These are phyloP conservation scores for Ephemerocybe angulata DNA, from an alignment of 768 basidiomycete species.

Conservation along the genomic window DNA sequence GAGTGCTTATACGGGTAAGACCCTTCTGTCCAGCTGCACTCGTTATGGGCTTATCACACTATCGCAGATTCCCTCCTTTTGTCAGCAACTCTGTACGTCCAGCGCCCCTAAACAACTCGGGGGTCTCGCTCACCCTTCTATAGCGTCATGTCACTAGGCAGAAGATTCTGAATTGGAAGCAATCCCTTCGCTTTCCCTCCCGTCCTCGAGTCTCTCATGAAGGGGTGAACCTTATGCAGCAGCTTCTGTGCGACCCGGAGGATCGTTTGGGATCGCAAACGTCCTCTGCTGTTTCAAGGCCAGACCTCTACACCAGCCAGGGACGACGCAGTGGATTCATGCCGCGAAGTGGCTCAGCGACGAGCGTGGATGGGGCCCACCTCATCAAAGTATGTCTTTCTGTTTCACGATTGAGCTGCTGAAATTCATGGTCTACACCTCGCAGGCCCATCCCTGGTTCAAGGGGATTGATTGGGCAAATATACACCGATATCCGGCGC, in stretches of 20 bases:
- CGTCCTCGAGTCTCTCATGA: conserved; percentile 83
- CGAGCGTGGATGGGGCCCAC: conserved; percentile 79
- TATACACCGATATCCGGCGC: conserved; percentile 79
- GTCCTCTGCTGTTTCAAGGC: conserved; percentile 62
- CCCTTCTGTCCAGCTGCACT: conserved; percentile 12
- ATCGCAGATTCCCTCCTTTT: conserved; percentile 84
- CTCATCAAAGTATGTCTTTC: conserved; percentile 70
- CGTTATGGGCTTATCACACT: conserved; percentile 11
- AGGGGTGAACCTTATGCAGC: conserved; percentile 83
- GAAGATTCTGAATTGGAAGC: conserved; percentile 96
- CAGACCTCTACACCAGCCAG: conserved; percentile 73
- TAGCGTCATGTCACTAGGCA: conserved; percentile 92
- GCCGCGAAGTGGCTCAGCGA: conserved; percentile 39
- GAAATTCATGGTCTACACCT: conserved; percentile 12
- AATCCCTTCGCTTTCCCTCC: conserved; percentile 79
- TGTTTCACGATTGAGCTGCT: not conserved
- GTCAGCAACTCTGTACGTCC: conserved; percentile 82
- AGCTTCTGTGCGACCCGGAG: conserved; percentile 91
- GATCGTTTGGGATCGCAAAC: conserved; percentile 84
- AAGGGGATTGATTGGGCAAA: conserved; percentile 85
- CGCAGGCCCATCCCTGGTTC: conserved; percentile 86
- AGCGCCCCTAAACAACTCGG: conserved; percentile 11
- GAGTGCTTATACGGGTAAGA: conserved; percentile 89
- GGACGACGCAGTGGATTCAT: conserved; percentile 75
- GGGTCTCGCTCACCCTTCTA: conserved; percentile 15